Conservation (phyloP, 306 rosid genomes). For the Corylus americana region DNA sequence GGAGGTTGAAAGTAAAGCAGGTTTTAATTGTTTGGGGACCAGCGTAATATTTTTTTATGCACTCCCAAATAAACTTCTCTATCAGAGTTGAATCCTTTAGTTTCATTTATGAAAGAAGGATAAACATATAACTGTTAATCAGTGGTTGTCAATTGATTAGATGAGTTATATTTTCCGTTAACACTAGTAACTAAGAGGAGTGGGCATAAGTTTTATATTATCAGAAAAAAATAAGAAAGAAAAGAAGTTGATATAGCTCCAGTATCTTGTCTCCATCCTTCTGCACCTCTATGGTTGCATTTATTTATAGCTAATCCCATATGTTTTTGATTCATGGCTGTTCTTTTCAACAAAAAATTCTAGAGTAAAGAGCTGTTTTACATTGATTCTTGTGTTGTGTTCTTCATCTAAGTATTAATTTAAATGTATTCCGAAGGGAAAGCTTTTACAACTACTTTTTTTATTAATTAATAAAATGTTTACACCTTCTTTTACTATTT, state of each 20-base stretch:
- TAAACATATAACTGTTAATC: neutral
- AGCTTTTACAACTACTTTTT: neutral
- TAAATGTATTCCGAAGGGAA: neutral
- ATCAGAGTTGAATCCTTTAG: neutral
- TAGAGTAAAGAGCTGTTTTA: neutral
- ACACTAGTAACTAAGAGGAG: neutral
- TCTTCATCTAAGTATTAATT: neutral
- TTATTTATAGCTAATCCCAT: neutral
- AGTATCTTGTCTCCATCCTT: neutral
- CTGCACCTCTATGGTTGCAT: neutral
- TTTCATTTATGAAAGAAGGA: neutral
- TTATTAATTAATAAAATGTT: neutral
- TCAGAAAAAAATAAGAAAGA: neutral
- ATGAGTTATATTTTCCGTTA: neutral
- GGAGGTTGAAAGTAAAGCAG: slow-evolving; percentile 1
- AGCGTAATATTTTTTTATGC: neutral
- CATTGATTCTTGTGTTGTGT: neutral
- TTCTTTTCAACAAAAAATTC: neutral
- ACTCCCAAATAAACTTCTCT: neutral
- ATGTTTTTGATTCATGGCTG: neutral
- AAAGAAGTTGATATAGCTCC: neutral
- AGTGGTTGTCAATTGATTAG: neutral
- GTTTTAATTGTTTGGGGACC: neutral
- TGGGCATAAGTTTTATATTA: neutral
- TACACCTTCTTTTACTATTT: neutral